phyloP scores from a whole-genome alignment of 441 rosid genomes.

The Breynia disticha region DNA sequence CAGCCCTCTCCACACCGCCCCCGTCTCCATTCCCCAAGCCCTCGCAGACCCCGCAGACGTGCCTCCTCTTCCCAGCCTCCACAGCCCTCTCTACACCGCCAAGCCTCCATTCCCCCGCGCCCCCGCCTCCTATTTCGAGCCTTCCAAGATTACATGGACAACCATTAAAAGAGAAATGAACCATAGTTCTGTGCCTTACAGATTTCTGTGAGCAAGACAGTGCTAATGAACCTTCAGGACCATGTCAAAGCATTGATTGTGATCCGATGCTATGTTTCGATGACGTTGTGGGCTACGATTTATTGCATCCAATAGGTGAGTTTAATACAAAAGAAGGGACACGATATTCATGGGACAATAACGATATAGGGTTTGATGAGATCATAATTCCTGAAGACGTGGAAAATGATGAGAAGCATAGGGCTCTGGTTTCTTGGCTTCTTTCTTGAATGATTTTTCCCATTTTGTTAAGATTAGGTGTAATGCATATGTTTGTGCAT shows the following conservation, averaged over 20 bases:
- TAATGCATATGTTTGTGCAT: no score
- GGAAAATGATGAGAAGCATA: constrained; percentile 27
- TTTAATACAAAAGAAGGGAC: constrained; percentile 7
- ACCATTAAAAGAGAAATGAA: constrained; percentile 3
- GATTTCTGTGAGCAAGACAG: constrained; percentile 3
- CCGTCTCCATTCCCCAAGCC: no score
- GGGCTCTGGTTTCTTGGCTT: constrained; percentile 51
- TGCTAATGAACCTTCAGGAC: constrained; percentile 16
- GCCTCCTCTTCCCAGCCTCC: no score
- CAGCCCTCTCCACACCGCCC: no score
- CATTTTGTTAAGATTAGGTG: no score
- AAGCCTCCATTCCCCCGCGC: no score
- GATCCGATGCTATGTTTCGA: constrained; percentile 17
- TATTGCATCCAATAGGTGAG: constrained; percentile 8
- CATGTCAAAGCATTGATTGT: constrained; percentile 15
- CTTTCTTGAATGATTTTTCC: no score
- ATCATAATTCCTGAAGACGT: constrained; percentile 11
- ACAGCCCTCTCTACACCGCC: no score
- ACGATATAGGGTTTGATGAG: not conserved
- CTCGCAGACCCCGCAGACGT: no score
- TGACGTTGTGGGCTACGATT: constrained; percentile 21
- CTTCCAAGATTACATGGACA: no score
- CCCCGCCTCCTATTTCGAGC: no score
- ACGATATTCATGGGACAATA: constrained; percentile 31
- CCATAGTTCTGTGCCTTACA: constrained; percentile 6